Base-by-base conservation (phyloP, 2,329 filamentous ascomycete species). In the Colletotrichum higginsianum region DNA sequence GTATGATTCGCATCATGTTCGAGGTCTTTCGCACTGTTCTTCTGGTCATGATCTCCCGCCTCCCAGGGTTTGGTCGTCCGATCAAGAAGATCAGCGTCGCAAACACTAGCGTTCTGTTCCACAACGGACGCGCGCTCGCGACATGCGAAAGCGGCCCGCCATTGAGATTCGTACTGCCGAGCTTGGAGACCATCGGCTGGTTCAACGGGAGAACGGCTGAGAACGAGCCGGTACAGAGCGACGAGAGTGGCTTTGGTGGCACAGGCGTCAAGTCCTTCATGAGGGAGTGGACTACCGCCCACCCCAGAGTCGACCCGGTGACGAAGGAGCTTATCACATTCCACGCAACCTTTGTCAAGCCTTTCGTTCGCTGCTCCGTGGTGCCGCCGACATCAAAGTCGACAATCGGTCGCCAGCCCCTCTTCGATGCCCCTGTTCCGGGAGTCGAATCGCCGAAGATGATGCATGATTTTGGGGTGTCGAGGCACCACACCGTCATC, bases 381-480 rank as follows among this genome's bases (percentile, higher is more conserved):
- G 69, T 83, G 7, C 74, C 73, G 40, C 76, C 77, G 0, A 68
- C 67, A 11, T 6, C 69, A 16, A 72, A 72, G 42, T 15, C 38
- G 5, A 21, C 5, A 7, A 15, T 47, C 2, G 11, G 53, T 8
- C 26, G 38, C 18, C 61, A 75, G 83, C 58, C 81, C 3, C 65
- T 69, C 15, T 81, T 92, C 67, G 89, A 89, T 73, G 80, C 84
- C 8, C 83, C 90, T 0, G 85, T 94, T 0, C 87, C 90, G 0
- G 91, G 91, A 0, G 84, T 93, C 35, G 82, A 83, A 4, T 88
- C 88, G 1, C 88, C 91, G 2, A 93, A 91, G 77, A 91, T 94
- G 87, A 94, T 94, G 91, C 92, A 94, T 77, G 92, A 94, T 78
- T 94, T 93, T 79, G 92, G 92, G 16, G 91, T 91, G 1, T 92